Base-by-base conservation (phyloP, 257 asterid species). In the Anisodus acutangulus region DNA sequence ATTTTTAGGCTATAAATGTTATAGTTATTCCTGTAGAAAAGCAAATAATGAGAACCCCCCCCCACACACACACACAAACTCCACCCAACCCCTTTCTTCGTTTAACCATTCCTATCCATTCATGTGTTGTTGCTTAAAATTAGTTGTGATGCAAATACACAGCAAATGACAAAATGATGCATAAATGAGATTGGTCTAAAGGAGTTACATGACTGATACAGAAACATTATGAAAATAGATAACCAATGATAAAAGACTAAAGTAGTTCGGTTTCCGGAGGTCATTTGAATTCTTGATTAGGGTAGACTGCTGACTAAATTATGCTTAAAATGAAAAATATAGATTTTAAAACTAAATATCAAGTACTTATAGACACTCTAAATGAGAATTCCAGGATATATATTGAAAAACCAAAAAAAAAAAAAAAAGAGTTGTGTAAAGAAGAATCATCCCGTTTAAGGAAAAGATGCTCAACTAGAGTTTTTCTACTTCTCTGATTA, bases 81-180 rank as follows among this genome's bases (percentile, higher is more conserved):
- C 35, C 4, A 19, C 11, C 3, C 35, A 2, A n/a, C 67, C 67
- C 76, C 54, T 13, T 39, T 69, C 79, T 41, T 17, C 55, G 4
- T 17, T 69, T n/a, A 70, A 70, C 35, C 16, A 41, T 45, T 71
- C 15, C 57, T 51, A 71, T n/a, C 7, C 17, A 64, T 19, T 71
- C 79, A 71, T 71, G 55, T 43, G 5, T 71, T 19, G 9, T 49
- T 3, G 39, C 39, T 71, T 71, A 19, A 11, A 74, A 47, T 22
- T 6, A 47, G 60, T 45, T n/a, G 58, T 12, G 39, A 72, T 45
- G 58, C 57, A 43, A 62, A 22, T 59, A 62, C 68, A 19, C 8
- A 19, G 68, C 37, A 62, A 62, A 62, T 62, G 68, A 62, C 37
- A 62, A 59, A 51, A 58, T 59, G 66, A 59, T 59, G 66, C 66